Conservation (phyloP, 768 basidiomycete genomes). For the Trichaptum fuscoviolaceum region DNA sequence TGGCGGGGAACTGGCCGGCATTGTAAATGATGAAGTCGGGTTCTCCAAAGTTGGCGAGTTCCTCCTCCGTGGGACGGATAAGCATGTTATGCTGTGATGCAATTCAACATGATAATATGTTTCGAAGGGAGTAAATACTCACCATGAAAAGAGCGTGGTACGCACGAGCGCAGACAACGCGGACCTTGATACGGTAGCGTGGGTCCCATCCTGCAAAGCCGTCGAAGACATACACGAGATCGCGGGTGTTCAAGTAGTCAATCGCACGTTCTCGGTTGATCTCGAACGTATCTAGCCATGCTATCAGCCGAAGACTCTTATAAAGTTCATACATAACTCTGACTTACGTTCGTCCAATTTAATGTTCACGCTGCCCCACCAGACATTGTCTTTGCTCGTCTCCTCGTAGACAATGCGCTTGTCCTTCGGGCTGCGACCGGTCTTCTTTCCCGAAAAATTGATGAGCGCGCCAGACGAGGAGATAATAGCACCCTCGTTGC, state of each 20-base stretch:
- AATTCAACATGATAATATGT: not conserved
- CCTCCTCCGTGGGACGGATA: conserved; percentile 93
- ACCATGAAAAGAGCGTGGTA: conserved; percentile 99
- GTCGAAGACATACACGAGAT: conserved; percentile 97
- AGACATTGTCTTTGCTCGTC: conserved; percentile 92
- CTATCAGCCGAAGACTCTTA: too few relatives aligned
- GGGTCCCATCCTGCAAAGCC: conserved; percentile 98
- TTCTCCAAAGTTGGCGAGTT: conserved; percentile 90
- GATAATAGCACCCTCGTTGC: conserved; percentile 98
- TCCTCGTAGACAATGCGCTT: conserved; percentile 99
- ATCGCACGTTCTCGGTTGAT: conserved; percentile 99
- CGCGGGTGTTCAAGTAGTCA: conserved; percentile 97
- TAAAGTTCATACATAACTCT: not conserved
- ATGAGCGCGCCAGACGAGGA: conserved; percentile 94
- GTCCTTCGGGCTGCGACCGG: conserved; percentile 95
- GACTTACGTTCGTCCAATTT: conserved; percentile 92
- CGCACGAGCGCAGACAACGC: conserved; percentile 95
- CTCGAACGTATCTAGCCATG: conserved; percentile 84
- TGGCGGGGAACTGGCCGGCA: conserved; percentile 99
- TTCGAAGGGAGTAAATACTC: conserved; percentile 20
- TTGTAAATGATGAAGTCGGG: conserved; percentile 99
- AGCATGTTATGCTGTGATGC: conserved; percentile 90
- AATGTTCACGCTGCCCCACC: conserved; percentile 99
- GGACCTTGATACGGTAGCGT: conserved; percentile 99
- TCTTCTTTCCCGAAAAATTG: conserved; percentile 99